Evolutionary conservation across 768 basidiomycete species (phyloP).

Genomic region (Russula lepida): DNA sequence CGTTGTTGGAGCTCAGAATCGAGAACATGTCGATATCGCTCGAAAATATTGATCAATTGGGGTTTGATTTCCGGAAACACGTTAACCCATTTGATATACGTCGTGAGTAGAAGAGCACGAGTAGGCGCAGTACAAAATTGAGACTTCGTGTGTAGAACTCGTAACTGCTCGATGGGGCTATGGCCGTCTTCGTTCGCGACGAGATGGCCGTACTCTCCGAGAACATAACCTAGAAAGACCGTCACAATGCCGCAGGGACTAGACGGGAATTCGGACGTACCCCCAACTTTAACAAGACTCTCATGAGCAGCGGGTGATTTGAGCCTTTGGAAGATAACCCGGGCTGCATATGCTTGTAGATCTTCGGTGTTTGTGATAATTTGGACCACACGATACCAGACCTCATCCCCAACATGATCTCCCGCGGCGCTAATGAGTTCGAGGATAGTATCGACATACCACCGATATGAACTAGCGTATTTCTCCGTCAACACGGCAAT

Average conservation of each 20-base stretch:
- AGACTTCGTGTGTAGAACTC: conserved; percentile 85
- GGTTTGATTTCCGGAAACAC: conserved; percentile 98
- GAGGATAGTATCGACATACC: conserved; percentile 98
- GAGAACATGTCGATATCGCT: conserved; percentile 93
- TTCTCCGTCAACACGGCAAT: conserved; percentile 99
- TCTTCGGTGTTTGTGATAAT: conserved; percentile 99
- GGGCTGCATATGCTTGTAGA: conserved; percentile 91
- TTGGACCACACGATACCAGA: conserved; percentile 98
- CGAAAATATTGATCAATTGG: conserved; percentile 89
- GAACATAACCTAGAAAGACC: conserved; percentile 64
- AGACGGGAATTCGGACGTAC: conserved; percentile 35
- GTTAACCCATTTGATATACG: conserved; percentile 99
- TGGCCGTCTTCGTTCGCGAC: conserved; percentile 93
- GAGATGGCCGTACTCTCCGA: conserved; percentile 97
- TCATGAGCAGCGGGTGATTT: conserved; percentile 81
- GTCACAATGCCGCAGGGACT: background rate
- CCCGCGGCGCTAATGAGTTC: conserved; percentile 94
- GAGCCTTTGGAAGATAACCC: conserved; percentile 84
- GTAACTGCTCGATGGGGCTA: conserved; percentile 91
- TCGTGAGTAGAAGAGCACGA: conserved; percentile 85
- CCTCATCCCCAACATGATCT: conserved; percentile 98
- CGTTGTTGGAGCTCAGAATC: conserved; percentile 97
- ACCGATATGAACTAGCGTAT: conserved; percentile 94
- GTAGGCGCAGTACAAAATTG: conserved; percentile 91
- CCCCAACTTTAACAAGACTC: conserved; percentile 92